Evolutionary conservation across 2,329 filamentous ascomycete genomes (phyloP), one percentile per base, ranked within the genome.

Genomic region (Colletotrichum nymphaeae): DNA sequence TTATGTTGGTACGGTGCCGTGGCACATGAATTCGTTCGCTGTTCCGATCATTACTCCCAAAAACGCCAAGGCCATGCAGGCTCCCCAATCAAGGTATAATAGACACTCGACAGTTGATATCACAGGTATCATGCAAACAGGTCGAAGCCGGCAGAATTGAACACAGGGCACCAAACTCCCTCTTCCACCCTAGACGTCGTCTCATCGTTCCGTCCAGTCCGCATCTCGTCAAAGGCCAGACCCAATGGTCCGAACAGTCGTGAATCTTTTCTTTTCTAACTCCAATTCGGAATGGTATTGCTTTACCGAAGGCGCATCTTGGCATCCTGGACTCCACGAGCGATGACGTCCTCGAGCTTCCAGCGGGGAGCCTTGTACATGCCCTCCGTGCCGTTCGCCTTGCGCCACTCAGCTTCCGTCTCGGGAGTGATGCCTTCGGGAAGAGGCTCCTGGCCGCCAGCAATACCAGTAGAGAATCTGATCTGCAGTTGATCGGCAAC

Each of bases 401-500:
- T 88, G 69, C 88, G 86, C 88, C 91, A 91, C 78, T 93, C 90
- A 75, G 88, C 86, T 83, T 97, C 94, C 81, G 93, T 91, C 80
- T 96, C 91, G 11, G 91, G 88, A 0, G 90, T 89, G 52, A 94
- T 87, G 19, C 91, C 93, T 46, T 94, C 93, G 4, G 92, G 92
- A 3, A 96, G 87, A 9, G 94, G 92, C 63, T 94, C 90, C 49
- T 94, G 91, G 70, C 97, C 97, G 76, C 97, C 97, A 14, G 97
- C 96, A 78, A 98, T 91, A 77, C 97, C 97, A 16, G 94, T 97
- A n/a, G 95, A 97, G 85, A 97, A 98, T 86, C 98, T 98, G 81
- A 99, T 89, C 84, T 98, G 95, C 69, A 99, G 86, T 26, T 97
- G 90, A 76, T 98, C 94, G 70, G 96, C 95, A 69, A 98, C 92